Evolutionary conservation across 495 filamentous ascomycete genomes (phyloP), one percentile per base, ranked within the genome.

Genomic region (Collariella sp.): DNA sequence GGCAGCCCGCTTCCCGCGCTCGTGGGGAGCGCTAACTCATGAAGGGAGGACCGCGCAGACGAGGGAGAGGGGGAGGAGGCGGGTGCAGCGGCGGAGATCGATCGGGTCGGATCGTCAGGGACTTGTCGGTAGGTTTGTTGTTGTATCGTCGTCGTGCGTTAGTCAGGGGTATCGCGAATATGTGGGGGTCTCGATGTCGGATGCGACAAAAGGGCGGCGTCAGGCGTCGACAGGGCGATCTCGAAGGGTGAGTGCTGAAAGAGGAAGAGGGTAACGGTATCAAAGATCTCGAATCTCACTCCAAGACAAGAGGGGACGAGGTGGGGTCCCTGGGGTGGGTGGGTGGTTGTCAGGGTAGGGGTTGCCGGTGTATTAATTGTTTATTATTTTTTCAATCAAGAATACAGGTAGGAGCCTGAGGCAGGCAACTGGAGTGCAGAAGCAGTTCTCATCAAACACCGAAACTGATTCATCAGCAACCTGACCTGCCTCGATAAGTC

Each of bases 11-110:
- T 67, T 61, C 57, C 53, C 48, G 68, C 62, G 62, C 65, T 60
- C 44, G 44, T 51, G 65, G 70, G 67, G 57, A 67, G 60, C 62
- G 61, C 62, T 65, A 53, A 59, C 34, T 69, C 66, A 67, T 65
- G 58, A 66, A 62, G 62, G 45, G 33, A 34, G 31, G 45, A 41
- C 36, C 15, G 55, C 48, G 53, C 24, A 33, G 42, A 45, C n/a
- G 18, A 13, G 26, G 36, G 41, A 39, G 42, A 56, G 47, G 36
- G 24, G 29, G 40, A 35, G 22, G 41, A 48, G 20, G 55, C 45
- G 38, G 26, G 38, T 31, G 26, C 4, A 22, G 19, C 19, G 15
- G 15, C 24, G 38, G 42, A 35, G 31, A 52, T n/a, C n/a, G 38
- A 38, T 35, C 50, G 31, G 23, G 42, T 52, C 13, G 18, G 23